Base-by-base conservation (phyloP, 805 yeast genomes). In the Hanseniaspora valbyensis region DNA sequence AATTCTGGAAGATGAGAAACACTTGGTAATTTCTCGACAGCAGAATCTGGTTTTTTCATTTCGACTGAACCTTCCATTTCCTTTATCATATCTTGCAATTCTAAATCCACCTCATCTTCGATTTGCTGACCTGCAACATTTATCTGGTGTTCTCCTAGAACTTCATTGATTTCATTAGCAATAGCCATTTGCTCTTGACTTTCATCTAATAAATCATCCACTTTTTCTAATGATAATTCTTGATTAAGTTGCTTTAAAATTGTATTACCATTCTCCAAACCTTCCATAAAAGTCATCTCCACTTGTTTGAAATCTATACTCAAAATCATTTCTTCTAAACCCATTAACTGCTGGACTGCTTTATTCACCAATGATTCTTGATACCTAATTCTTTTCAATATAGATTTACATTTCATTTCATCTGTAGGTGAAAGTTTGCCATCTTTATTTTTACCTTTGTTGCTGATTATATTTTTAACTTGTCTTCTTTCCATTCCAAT, bases 241-340 rank as follows among this genome's bases (percentile, higher is more conserved):
- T 69, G 67, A 63, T 92, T 92, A 53, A 92, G 70, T 57, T 77
- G 78, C 56, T 75, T 80, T 57, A 92, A 73, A 12, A 86, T 85
- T 46, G 72, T 67, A 60, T 83, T 88, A 22, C 98, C 97, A 56
- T 82, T 80, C 57, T 80, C 73, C 28, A 92, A 68, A 0, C 96
- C 96, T 53, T 74, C 75, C 3, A 89, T 57, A 38, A 92, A 88
- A 58, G 88, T 95, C 55, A 79, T 78, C 61, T 92, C 97, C 29
- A 92, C 80, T 52, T 86, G 67, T 59, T 95, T 90, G 67, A 87
- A 88, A 65, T 92, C 97, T 33, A 92, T 83, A 9, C 80, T 80
- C 21, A 79, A 75, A 8, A 86, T 82, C 63, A 92, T 74, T 53
- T 77, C 75, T 62, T 90, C 96, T 33, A 92, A 65, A 34, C 83